These are phyloP conservation scores for Phanerochaete carnosa DNA, from an alignment of 768 basidiomycete species.

Conservation along the genomic window DNA sequence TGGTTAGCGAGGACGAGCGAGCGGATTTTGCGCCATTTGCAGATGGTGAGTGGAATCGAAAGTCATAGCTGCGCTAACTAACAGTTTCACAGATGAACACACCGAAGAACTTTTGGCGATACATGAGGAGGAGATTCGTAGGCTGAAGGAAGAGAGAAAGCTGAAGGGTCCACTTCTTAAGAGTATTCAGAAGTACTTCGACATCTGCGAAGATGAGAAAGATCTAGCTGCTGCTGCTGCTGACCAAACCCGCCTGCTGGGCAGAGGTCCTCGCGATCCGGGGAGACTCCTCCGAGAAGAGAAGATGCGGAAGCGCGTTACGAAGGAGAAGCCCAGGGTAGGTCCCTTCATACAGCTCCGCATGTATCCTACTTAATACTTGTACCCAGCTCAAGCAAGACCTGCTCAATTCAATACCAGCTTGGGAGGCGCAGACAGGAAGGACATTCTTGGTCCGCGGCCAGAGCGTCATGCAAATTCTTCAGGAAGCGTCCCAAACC, in stretches of 20 bases:
- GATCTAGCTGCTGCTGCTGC: slow-evolving; percentile 78
- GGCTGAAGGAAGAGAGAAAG: slow-evolving; percentile 79
- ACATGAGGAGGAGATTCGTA: slow-evolving; percentile 82
- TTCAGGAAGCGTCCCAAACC: slow-evolving; percentile 66
- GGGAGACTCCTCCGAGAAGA: slow-evolving; percentile 89
- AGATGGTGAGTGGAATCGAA: slow-evolving; percentile 66
- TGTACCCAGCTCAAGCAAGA: slow-evolving; percentile 79
- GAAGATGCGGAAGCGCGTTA: slow-evolving; percentile 94
- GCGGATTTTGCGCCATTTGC: slow-evolving; percentile 77
- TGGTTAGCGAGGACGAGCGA: slow-evolving; percentile 80
- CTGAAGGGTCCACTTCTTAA: slow-evolving; percentile 74
- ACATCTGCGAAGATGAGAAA: slow-evolving; percentile 86
- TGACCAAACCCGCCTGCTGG: slow-evolving; percentile 79
- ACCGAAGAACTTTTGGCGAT: slow-evolving; percentile 83
- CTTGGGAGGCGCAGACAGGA: slow-evolving; percentile 79
- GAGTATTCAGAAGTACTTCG: slow-evolving; percentile 83
- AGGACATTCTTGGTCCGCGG: slow-evolving; percentile 84
- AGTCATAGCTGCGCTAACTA: not conserved
- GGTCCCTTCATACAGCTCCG: slow-evolving; percentile 20
- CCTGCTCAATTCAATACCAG: slow-evolving; percentile 69
- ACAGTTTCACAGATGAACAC: slow-evolving; percentile 60
- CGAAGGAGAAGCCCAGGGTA: slow-evolving; percentile 90
- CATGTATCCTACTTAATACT: not conserved
- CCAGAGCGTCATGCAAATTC: slow-evolving; percentile 70
- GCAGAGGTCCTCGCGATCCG: slow-evolving; percentile 78